Evolutionary conservation across 768 basidiomycete species (phyloP).

Genomic region (Kwoniella europaea): DNA sequence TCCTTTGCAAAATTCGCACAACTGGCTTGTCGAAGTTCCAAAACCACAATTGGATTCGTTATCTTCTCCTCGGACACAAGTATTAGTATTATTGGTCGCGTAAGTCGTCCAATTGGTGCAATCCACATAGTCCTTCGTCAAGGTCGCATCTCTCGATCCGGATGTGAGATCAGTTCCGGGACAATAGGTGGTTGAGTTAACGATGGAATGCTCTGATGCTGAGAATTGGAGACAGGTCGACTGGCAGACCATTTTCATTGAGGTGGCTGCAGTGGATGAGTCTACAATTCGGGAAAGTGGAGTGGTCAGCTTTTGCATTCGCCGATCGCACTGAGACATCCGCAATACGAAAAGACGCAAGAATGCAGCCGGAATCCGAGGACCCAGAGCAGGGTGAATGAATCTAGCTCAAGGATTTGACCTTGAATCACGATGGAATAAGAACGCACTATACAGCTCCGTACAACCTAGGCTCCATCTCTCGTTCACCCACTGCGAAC

Average conservation of each 20-base stretch:
- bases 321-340: no score
- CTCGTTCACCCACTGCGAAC: slow-evolving; percentile 55
- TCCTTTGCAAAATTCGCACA: slow-evolving; percentile 48
- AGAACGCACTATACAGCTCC: slow-evolving; percentile 49
- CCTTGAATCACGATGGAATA: neutral
- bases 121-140: slow-evolving; percentile 53
- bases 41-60: slow-evolving; percentile 56
- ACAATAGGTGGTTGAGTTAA: slow-evolving; percentile 44
- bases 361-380: no score
- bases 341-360: no score
- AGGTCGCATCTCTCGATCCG: slow-evolving; percentile 36
- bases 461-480: slow-evolving; percentile 44
- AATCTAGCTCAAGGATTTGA: no score
- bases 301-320: no score
- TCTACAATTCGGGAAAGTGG: slow-evolving; percentile 21
- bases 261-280: slow-evolving; percentile 38
- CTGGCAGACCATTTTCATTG: slow-evolving; percentile 57
- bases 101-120: slow-evolving; percentile 55
- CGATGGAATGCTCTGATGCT: slow-evolving; percentile 39
- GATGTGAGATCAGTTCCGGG: slow-evolving; percentile 53
- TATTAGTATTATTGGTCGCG: slow-evolving; percentile 48
- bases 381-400: no score
- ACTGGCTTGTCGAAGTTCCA: slow-evolving; percentile 34
- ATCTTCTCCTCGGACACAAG: slow-evolving; percentile 46
- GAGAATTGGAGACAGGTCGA: slow-evolving; percentile 54